Percentiles rank a stretch among this genome's conserved stretches.
Evolutionary conservation across 176 grass and related monocot species (phyloP).

Genomic region (Thalia dealbata): DNA sequence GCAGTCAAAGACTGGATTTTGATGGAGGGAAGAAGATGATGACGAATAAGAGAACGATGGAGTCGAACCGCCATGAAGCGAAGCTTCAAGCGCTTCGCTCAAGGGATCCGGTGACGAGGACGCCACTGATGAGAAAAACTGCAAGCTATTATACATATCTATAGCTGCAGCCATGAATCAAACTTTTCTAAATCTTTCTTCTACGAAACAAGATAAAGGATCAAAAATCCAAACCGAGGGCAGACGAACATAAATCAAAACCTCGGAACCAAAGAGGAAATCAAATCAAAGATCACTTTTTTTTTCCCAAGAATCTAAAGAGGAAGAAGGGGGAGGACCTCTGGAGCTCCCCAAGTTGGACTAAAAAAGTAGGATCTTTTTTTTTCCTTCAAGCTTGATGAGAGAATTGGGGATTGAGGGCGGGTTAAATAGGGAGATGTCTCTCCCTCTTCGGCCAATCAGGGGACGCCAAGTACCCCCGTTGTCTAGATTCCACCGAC

Average conservation of each 20-base stretch:
- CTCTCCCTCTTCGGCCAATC: not conserved
- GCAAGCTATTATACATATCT: not conserved
- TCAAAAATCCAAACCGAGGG: not conserved
- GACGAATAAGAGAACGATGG: not conserved
- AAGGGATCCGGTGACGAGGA: not conserved
- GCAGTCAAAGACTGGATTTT: constrained; percentile 13
- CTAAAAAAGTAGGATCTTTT: too few species aligned
- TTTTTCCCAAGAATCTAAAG: too few species aligned
- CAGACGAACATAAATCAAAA: not conserved
- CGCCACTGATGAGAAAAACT: not conserved
- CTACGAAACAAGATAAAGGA: not conserved
- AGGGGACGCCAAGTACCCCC: not conserved
- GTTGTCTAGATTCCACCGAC: not conserved
- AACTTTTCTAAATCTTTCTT: not conserved
- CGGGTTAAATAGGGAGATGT: not conserved
- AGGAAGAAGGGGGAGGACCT: not conserved
- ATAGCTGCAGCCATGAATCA: not conserved
- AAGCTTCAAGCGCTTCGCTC: not conserved
- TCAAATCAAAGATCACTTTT: too few species aligned
- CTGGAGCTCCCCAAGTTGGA: too few species aligned
- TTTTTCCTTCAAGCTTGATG: too few species aligned
- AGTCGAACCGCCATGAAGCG: not conserved
- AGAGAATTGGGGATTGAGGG: not conserved
- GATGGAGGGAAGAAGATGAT: not conserved
- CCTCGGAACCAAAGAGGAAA: too few species aligned